phyloP scores from a whole-genome alignment of 352 stramenopile species.

The Globisporangium paddicum region DNA sequence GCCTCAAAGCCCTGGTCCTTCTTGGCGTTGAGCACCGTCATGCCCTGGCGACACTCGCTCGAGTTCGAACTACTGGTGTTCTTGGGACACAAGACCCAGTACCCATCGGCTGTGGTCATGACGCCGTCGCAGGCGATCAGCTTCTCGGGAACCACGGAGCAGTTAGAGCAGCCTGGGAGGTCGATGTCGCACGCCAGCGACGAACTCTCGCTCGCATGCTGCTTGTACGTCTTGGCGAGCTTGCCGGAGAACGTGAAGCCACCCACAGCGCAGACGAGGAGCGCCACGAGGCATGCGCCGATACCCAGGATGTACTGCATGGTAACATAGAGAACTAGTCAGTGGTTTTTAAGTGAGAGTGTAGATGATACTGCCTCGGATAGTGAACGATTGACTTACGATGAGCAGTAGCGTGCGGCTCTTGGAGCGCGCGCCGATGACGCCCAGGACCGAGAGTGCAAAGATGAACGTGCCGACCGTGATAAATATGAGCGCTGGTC shows the following conservation, averaged over 20 bases:
- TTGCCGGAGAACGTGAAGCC: constrained; percentile 68
- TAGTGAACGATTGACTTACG: constrained; percentile 31
- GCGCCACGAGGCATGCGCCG: constrained; percentile 42
- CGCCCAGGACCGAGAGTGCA: constrained; percentile 55
- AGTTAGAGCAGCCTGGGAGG: constrained; percentile 74
- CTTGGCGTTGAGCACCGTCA: constrained; percentile 46
- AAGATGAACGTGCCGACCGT: constrained; percentile 62
- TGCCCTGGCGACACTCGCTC: constrained; percentile 32
- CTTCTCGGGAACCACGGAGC: constrained; percentile 28
- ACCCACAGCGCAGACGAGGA: constrained; percentile 55
- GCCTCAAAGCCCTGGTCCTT: constrained; percentile 50
- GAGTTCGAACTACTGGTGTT: constrained; percentile 12
- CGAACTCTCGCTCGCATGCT: constrained; percentile 26
- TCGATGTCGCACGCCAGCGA: constrained; percentile 63
- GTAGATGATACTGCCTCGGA: not conserved
- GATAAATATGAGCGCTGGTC: constrained; percentile 62
- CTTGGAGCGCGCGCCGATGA: constrained; percentile 68
- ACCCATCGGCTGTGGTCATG: constrained; percentile 23
- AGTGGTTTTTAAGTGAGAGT: not conserved
- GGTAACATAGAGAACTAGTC: not conserved
- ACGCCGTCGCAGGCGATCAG: constrained; percentile 40
- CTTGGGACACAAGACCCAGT: constrained; percentile 40
- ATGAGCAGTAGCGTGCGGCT: constrained; percentile 71
- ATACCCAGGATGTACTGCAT: constrained; percentile 74
- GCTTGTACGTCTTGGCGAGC: constrained; percentile 47